Conservation (phyloP, 768 basidiomycete genomes). For the Suillus subaureus region DNA sequence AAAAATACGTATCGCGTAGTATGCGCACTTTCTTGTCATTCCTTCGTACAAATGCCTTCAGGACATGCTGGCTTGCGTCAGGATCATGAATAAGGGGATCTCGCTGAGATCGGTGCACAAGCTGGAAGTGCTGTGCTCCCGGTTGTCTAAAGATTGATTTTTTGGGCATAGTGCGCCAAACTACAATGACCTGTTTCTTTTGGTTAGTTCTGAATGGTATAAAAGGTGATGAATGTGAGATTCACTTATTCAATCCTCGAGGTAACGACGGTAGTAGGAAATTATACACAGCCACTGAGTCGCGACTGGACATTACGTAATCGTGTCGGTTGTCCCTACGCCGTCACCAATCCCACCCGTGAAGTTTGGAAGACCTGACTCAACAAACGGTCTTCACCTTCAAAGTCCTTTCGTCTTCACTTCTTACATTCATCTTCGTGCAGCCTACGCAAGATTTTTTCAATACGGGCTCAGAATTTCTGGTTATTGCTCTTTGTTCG, state of each 20-base stretch:
- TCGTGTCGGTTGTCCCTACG: constrained; percentile 27
- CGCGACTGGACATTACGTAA: constrained; percentile 29
- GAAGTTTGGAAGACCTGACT: constrained; percentile 11
- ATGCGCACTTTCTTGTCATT: constrained; percentile 65
- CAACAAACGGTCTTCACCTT: constrained; percentile 10
- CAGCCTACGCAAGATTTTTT: background rate
- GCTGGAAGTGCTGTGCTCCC: constrained; percentile 91
- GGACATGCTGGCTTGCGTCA: constrained; percentile 85
- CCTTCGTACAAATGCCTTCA: constrained; percentile 77
- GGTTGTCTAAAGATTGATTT: constrained; percentile 91
- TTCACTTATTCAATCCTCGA: constrained; percentile 10
- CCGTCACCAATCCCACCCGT: constrained; percentile 30
- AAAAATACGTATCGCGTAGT: background rate
- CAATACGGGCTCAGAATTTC: constrained; percentile 1
- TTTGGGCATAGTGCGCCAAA: constrained; percentile 55
- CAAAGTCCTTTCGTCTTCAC: constrained; percentile 9
- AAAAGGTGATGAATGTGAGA: constrained; percentile 6
- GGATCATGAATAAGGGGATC: constrained; percentile 96
- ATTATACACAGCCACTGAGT: constrained; percentile 16
- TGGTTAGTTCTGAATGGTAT: constrained; percentile 10
- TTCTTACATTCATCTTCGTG: constrained; percentile 1
- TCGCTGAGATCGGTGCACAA: constrained; percentile 93
- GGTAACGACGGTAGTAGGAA: background rate
- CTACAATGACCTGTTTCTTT: background rate
- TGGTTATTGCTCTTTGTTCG: constrained; percentile 7